These are phyloP conservation scores for Neurospora sp. DNA, from an alignment of 495 filamentous ascomycete genomes.

Conservation along the genomic window DNA sequence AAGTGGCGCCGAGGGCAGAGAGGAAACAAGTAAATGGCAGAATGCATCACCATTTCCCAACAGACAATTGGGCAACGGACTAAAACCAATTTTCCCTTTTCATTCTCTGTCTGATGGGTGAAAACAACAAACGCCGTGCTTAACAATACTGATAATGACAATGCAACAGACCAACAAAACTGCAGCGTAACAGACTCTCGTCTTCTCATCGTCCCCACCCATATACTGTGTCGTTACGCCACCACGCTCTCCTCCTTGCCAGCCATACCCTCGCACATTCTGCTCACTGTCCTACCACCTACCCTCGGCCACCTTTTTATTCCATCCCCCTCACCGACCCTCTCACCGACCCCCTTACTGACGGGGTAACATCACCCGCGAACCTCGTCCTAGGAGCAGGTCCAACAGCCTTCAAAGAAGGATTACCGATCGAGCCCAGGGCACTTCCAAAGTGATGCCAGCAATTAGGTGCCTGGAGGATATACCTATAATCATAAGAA, in stretches of 20 bases:
- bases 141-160: background rate
- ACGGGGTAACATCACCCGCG: background rate
- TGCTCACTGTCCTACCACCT: background rate
- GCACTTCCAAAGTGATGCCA: slow-evolving; percentile 34
- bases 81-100: background rate
- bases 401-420: background rate
- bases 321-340: background rate
- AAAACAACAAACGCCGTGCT: background rate
- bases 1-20: background rate
- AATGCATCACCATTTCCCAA: background rate
- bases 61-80: background rate
- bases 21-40: background rate
- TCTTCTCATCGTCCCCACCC: background rate
- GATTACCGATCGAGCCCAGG: background rate
- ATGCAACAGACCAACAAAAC: background rate
- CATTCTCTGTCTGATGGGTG: background rate
- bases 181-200: background rate
- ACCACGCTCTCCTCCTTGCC: background rate
- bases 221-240: background rate
- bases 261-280: background rate
- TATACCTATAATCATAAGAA: slow-evolving; percentile 26
- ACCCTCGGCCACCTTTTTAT: background rate
- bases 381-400: background rate
- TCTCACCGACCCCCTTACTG: background rate
- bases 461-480: slow-evolving; percentile 40